These are phyloP conservation scores for Coriaria nepalensis DNA, from an alignment of 306 rosid genomes.

Conservation along the genomic window DNA sequence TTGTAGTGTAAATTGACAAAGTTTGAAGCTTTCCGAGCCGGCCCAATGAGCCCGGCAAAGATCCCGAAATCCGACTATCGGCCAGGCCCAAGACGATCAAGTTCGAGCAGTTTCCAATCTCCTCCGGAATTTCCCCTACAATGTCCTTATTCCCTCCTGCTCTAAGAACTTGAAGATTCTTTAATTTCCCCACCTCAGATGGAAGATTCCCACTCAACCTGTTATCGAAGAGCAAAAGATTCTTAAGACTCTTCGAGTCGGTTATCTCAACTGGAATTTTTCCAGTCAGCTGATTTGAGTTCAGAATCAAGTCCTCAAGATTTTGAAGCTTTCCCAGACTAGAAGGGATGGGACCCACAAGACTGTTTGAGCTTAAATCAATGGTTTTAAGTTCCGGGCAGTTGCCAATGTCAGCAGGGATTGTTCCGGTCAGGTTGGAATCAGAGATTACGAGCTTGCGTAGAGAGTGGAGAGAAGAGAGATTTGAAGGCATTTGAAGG, in stretches of 20 bases:
- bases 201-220: slow-evolving; percentile 42
- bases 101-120: slow-evolving; percentile 60
- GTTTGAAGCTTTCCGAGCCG: slow-evolving; percentile 53
- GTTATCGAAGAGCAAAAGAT: slow-evolving; percentile 48
- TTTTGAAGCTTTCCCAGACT: slow-evolving; percentile 39
- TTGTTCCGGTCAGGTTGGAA: slow-evolving; percentile 58
- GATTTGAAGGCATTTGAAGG: slow-evolving; percentile 53
- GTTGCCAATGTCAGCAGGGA: slow-evolving; percentile 47
- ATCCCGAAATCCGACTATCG: slow-evolving; percentile 60
- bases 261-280: slow-evolving; percentile 55
- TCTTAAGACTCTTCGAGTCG: slow-evolving; percentile 34
- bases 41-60: slow-evolving; percentile 69
- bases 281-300: slow-evolving; percentile 66
- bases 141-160: slow-evolving; percentile 78
- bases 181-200: slow-evolving; percentile 37
- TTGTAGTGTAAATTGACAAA: slow-evolving; percentile 74
- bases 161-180: slow-evolving; percentile 46
- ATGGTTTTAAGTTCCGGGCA: slow-evolving; percentile 32
- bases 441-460: slow-evolving; percentile 54
- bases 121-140: slow-evolving; percentile 57
- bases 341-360: slow-evolving; percentile 56
- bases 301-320: slow-evolving; percentile 43
- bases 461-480: slow-evolving; percentile 49
- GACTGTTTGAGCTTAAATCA: slow-evolving; percentile 59
- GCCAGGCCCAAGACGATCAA: slow-evolving; percentile 70